Evolutionary conservation across 2,329 filamentous ascomycete genomes (phyloP), one percentile per base, ranked within the genome.

Genomic region (Apiospora kogelbergensis): DNA sequence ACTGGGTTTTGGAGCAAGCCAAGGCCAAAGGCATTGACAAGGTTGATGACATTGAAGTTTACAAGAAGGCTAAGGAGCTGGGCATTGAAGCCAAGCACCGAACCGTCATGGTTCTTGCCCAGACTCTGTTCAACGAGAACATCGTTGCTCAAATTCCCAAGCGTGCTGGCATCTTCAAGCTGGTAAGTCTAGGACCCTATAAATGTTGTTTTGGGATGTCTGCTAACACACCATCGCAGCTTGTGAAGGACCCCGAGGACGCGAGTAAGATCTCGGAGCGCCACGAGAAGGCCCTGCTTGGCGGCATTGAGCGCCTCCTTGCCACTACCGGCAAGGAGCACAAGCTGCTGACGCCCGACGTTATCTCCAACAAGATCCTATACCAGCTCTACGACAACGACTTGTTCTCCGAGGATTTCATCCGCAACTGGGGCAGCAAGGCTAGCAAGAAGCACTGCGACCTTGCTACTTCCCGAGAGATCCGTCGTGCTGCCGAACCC

Each of bases 381-480:
- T 89, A 97, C 81, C 88, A 92, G 76, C 92, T 95, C 84, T 99
- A 98, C 83, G 89, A 98, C 82, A 87, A 94, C 77, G 96, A 99
- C 74, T 87, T 99, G 68, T 85, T 97, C 76, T 90, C 88, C 66
- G 96, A 99, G 84, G 95, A 97, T 72, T 89, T 94, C 20, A 89
- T 97, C 79, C 93, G 91, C 82, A 91, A 91, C 75, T 99, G 96
- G 95, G 95, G 95, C 73, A 88, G 89, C 79, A 97, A 96, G 87
- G 94, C 95, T 70, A 97, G 94, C 89, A 98, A 97, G 91, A 98
- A 98, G 86, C 98, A 98, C 80, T 93, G 97, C 75, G 95, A 98
- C 80, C 82, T 97, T 71, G 80, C 91, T 70, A 95, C 90, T 71
- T 97, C 94, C 84, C 95, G 94, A 87, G 97, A 97, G 88, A 94